phyloP scores from a whole-genome alignment of 1,284 basidiomycete genomes.

The Ganoderma leucocontextum region DNA sequence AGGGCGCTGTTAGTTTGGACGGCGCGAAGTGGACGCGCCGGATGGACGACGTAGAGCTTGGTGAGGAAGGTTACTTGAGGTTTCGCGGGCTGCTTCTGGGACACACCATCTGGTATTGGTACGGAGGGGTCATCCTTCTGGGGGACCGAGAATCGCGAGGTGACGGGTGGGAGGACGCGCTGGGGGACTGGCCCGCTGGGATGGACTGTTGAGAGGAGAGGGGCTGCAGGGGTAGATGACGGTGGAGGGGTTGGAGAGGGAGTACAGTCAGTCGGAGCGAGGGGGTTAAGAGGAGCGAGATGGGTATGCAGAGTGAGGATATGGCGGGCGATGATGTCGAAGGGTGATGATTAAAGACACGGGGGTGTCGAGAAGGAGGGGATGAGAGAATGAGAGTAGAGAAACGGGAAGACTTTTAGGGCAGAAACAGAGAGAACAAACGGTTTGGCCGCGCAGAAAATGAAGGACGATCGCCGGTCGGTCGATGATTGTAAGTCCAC shows the following conservation, averaged over 20 bases:
- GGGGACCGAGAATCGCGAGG: constrained; percentile 43
- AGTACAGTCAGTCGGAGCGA: constrained; percentile 35
- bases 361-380: too few relatives aligned
- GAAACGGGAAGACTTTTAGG: too few relatives aligned
- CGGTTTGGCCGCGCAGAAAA: too few relatives aligned
- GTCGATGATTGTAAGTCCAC: too few relatives aligned
- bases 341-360: too few relatives aligned
- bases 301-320: too few relatives aligned
- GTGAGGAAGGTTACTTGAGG: constrained; percentile 91
- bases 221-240: constrained; percentile 58
- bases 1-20: constrained; percentile 16
- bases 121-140: constrained; percentile 48
- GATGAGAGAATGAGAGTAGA: too few relatives aligned
- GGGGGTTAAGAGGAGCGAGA: constrained; percentile 46
- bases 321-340: too few relatives aligned
- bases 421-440: too few relatives aligned
- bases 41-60: constrained; percentile 82
- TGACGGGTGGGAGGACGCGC: constrained; percentile 42
- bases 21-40: constrained; percentile 30
- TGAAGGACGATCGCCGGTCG: too few relatives aligned
- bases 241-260: constrained; percentile 42
- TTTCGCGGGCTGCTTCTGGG: constrained; percentile 64
- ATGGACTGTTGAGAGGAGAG: constrained; percentile 54
- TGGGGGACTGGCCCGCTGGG: constrained; percentile 50
- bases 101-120: constrained; percentile 54